These are phyloP conservation scores for Trichoderma aggressivum DNA, from an alignment of 2,329 filamentous ascomycete genomes.

Conservation along the genomic window DNA sequence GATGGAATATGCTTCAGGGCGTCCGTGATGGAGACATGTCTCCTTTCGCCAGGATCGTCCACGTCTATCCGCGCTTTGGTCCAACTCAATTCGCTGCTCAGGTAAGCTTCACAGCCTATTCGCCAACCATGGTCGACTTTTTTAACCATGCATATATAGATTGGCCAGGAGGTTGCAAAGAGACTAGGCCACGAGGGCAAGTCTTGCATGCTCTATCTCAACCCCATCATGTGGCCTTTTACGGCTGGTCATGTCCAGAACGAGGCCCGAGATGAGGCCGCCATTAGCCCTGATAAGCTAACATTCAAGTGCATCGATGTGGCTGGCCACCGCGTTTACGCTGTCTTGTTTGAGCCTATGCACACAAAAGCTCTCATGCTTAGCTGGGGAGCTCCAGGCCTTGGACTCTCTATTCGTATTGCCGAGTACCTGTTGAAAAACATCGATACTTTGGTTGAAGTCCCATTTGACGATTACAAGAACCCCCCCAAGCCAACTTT, in stretches of 20 bases:
- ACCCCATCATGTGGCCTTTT: constrained; percentile 32
- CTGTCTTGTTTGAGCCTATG: constrained; percentile 39
- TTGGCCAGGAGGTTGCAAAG: constrained; percentile 37
- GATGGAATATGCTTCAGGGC: constrained; percentile 39
- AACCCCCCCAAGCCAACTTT: constrained; percentile 35
- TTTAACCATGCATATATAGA: constrained; percentile 25
- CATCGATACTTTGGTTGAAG: constrained; percentile 34
- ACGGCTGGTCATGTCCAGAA: constrained; percentile 33
- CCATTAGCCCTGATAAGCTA: constrained; percentile 35
- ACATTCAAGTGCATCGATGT: constrained; percentile 42
- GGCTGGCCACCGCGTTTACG: constrained; percentile 41
- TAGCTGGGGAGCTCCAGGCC: constrained; percentile 46
- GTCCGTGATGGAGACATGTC: constrained; percentile 41
- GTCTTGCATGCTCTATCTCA: constrained; percentile 31
- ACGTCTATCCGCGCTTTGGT: constrained; percentile 47
- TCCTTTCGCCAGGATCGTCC: constrained; percentile 35
- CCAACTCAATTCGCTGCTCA: constrained; percentile 37
- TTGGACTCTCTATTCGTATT: constrained; percentile 45
- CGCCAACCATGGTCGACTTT: background rate
- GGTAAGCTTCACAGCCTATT: constrained; percentile 27
- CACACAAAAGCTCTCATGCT: constrained; percentile 37
- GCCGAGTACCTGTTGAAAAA: constrained; percentile 42
- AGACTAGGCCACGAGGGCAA: constrained; percentile 29
- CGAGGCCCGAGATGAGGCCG: constrained; percentile 34
- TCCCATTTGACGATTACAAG: constrained; percentile 27